A percentile compares a stretch with the other conserved stretches of the same genome.
phyloP scores from a whole-genome alignment of 768 basidiomycete species.

The Lyophyllum atratum region DNA sequence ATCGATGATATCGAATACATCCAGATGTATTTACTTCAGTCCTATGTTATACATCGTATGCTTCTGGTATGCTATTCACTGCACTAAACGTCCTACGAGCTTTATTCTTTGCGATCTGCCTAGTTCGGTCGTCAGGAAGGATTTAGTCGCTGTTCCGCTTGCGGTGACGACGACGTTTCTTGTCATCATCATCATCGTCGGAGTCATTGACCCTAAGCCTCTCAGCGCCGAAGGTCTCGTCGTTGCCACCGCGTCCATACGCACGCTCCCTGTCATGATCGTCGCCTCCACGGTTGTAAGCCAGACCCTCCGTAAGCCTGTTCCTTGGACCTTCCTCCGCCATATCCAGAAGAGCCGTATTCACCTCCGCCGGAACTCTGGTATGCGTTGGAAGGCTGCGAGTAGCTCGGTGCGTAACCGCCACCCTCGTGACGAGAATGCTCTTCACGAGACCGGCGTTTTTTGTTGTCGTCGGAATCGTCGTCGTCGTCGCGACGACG shows the following conservation, averaged over 20 bases:
- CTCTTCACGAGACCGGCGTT: not conserved
- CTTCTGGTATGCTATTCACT: not conserved
- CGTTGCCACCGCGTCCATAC: conserved; percentile 20
- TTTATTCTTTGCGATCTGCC: conserved; percentile 3
- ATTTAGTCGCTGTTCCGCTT: conserved; percentile 19
- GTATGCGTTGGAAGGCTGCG: conserved; percentile 13
- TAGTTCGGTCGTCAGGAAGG: not conserved
- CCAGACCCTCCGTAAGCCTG: conserved; percentile 9
- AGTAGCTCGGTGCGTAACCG: conserved; percentile 18
- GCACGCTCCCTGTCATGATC: conserved; percentile 5
- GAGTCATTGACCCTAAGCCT: conserved; percentile 44
- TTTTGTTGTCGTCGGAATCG: conserved; percentile 1
- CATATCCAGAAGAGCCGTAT: conserved; percentile 17
- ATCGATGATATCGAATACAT: not conserved
- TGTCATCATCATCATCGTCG: conserved; percentile 29
- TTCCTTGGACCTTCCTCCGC: conserved; percentile 16
- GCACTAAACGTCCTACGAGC: not conserved
- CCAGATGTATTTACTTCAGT: not conserved
- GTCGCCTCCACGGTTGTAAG: conserved; percentile 10
- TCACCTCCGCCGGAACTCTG: conserved; percentile 21
- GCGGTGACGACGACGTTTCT: conserved; percentile 13
- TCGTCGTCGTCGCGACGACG: conserved; percentile 3
- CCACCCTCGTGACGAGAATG: conserved; percentile 18
- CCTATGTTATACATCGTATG: not conserved
- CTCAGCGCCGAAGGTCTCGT: conserved; percentile 56